Base-by-base conservation (phyloP, 805 yeast species). In the Candida loeiensis region DNA sequence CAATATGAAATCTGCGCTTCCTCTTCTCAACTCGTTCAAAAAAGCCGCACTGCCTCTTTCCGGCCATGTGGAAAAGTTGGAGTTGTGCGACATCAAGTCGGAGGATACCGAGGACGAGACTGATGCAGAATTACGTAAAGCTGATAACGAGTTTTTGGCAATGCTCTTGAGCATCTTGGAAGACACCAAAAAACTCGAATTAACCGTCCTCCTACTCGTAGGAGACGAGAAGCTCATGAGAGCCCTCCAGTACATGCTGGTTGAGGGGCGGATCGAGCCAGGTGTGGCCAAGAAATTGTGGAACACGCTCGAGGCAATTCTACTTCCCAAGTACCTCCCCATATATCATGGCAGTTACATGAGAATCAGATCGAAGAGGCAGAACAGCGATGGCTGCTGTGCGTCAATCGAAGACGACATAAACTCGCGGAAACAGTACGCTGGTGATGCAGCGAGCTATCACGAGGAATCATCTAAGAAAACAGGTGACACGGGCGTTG, bases 191-290 rank as follows among this genome's bases (percentile, higher is more conserved):
- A 26, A 35, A 21, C 40, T 28, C 11, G 34, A 37, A 30, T 22
- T 37, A 12, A 25, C 34, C 5, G 34, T 25, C 2, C 26, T 37
- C 11, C 30, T 37, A 29, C 35, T 37, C n/a, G 27, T 9, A n/a
- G n/a, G n/a, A 6, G 28, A 37, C 15, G 30, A 27, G 31, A 14
- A 27, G 17, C n/a, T 27, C 31, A 11, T 25, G 27, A 25, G 13
- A 11, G 17, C 16, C 5, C 13, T 27, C 4, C 31, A 27, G 17
- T 7, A 13, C 13, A 5, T 6, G 11, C 17, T 4, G 31, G 31
- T 12, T n/a, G n/a, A n/a, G n/a, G n/a, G n/a, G n/a, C n/a, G n/a
- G 13, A 15, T 11, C 14, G 31, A 27, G 5, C 31, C 31, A 13
- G 11, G 4, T 11, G 17, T 14, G 16, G 13, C 17, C 17, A 4